phyloP scores from a whole-genome alignment of 805 yeast genomes.

The Yueomyces sinensis region DNA sequence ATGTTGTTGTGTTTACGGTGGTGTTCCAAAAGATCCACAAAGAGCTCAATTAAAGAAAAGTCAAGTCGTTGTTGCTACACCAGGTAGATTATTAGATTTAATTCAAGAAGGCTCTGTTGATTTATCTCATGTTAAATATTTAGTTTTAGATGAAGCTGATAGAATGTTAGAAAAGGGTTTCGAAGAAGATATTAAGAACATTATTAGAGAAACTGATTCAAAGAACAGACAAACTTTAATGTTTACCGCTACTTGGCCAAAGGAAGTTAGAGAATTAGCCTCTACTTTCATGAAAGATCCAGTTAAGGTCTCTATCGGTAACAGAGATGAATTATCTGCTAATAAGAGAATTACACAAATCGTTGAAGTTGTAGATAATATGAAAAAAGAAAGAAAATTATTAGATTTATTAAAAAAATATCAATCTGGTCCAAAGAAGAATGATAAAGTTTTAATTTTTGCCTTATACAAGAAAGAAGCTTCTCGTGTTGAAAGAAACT shows the following conservation, averaged over 20 bases:
- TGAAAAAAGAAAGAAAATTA: conserved; percentile 65
- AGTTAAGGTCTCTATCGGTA: conserved; percentile 86
- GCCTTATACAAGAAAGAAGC: conserved; percentile 97
- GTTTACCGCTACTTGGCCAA: conserved; percentile 99
- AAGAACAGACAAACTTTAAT: conserved; percentile 73
- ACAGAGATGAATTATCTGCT: conserved; percentile 87
- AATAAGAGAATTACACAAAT: conserved; percentile 87
- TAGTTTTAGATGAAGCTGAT: conserved; percentile 95
- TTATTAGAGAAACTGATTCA: conserved; percentile 48
- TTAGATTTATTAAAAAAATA: conserved; percentile 62
- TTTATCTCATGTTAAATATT: conserved; percentile 52
- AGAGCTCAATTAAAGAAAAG: conserved; percentile 51
- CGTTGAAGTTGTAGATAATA: conserved; percentile 83
- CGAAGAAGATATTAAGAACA: conserved; percentile 86
- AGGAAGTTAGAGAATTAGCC: conserved; percentile 90
- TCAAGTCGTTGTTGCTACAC: conserved; percentile 87
- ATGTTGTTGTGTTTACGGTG: conserved; percentile 88
- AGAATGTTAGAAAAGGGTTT: conserved; percentile 98
- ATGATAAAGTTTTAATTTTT: conserved; percentile 81
- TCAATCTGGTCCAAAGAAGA: conserved; percentile 47
- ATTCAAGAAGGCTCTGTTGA: conserved; percentile 77
- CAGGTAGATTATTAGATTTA: conserved; percentile 91
- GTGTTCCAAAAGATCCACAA: conserved; percentile 93
- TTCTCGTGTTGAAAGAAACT: conserved; percentile 66
- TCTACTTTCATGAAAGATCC: conserved; percentile 69